These are phyloP conservation scores for Corylus americana DNA, from an alignment of 306 rosid genomes.

Conservation along the genomic window DNA sequence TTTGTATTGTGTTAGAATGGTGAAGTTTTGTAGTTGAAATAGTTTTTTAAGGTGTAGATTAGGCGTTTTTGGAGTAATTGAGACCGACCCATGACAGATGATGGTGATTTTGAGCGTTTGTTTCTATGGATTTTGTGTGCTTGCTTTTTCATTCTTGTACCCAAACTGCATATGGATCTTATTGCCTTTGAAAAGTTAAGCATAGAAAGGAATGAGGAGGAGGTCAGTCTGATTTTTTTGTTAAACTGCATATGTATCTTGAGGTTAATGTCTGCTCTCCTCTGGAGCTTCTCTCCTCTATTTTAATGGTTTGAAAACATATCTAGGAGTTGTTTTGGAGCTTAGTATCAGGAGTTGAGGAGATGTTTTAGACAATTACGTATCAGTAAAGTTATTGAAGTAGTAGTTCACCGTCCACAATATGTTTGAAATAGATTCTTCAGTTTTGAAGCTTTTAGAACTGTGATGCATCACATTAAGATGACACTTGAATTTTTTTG, in stretches of 20 bases:
- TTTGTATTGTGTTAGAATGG: background rate
- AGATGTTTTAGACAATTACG: background rate
- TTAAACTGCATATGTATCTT: background rate
- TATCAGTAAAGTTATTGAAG: background rate
- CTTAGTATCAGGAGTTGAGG: background rate
- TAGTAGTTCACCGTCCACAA: background rate
- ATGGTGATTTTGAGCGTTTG: background rate
- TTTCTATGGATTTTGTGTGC: background rate
- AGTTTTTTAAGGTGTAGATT: background rate
- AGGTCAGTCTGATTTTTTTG: background rate
- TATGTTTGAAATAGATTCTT: background rate
- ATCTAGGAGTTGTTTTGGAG: background rate
- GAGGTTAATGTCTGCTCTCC: background rate
- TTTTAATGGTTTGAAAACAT: background rate
- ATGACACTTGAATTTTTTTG: background rate
- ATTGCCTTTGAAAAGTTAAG: background rate
- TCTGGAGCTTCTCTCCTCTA: background rate
- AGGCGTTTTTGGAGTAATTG: background rate
- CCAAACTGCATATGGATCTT: background rate
- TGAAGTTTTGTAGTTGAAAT: background rate
- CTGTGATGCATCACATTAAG: background rate
- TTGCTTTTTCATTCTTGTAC: background rate
- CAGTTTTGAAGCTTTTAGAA: background rate
- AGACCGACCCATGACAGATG: background rate
- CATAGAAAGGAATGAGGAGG: background rate